Evolutionary conservation across 371 early-diverging fungal species (phyloP), one percentile per base, ranked within the genome.

Genomic region (Apophysomyces ossiformis): DNA sequence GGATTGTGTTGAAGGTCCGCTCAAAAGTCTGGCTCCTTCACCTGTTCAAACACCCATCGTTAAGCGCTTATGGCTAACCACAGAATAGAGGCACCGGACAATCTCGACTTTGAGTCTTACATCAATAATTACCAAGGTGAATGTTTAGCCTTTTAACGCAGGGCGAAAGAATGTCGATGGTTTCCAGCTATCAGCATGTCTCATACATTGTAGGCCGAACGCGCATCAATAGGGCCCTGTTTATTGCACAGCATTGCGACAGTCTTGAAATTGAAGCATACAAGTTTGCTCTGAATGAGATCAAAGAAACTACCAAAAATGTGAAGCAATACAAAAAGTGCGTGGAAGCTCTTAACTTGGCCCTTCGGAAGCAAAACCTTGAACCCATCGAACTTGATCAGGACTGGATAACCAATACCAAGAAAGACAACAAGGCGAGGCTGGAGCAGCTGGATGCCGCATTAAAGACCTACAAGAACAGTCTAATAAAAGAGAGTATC

Each of bases 401-500:
- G 11, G 70, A 69, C 8, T 95, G 95, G 95, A 72, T 92, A 11
- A 84, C 83, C 11, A 67, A 65, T 9, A 85, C 90, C n/a, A 68
- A 71, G 21, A 73, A 71, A 32, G 65, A 63, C 37, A 83, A 73
- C 18, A 84, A 88, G 57, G 62, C 69, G 15, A 75, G 73, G 41
- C 65, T 82, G 7, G 92, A 93, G 12, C 76, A 74, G 66, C 75
- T 95, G 43, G 93, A 95, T 57, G 71, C 72, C 12, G 92, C 93
- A 68, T 75, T 95, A 41, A 92, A 89, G 72, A 81, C 69, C 43
- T 92, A 90, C 72, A 90, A 91, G 64, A 78, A 72, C 43, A 92
- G 89, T 63, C 68, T 87, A 56, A 85, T 89, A 66, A 95, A 92
- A 74, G 95, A 95, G 75, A 87, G 87, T 68, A 93, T 94, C 45